Percentiles rank a stretch among this genome's conserved stretches.
Conservation (phyloP, 208 protist species). For the Herpetomonas tarakana region DNA sequence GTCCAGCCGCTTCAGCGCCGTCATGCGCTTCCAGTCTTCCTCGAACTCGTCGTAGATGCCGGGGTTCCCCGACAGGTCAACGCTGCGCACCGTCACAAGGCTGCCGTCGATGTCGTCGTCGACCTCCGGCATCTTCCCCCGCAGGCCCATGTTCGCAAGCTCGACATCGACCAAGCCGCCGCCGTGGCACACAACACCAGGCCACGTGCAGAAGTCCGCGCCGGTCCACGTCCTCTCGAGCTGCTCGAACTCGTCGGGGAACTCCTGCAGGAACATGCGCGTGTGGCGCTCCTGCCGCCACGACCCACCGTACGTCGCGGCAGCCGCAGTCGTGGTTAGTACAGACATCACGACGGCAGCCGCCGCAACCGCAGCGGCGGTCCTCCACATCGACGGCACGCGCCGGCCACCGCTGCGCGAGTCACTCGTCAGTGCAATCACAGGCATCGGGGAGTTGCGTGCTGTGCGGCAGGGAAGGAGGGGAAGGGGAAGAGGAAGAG, state of each 20-base stretch:
- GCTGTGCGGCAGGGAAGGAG: too few relatives aligned
- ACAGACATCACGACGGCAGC: too few relatives aligned
- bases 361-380: too few relatives aligned
- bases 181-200: conserved; percentile 18
- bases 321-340: too few relatives aligned
- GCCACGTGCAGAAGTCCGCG: conserved; percentile 17
- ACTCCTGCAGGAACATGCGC: conserved; percentile 18
- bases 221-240: conserved; percentile 17
- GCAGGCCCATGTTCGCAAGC: conserved; percentile 15
- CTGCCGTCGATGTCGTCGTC: not conserved
- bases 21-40: conserved; percentile 9
- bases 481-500: too few relatives aligned
- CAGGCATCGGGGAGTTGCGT: too few relatives aligned
- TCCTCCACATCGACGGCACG: too few relatives aligned
- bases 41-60: conserved; percentile 13
- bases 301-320: too few relatives aligned
- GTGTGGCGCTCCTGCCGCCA: conserved; percentile 2
- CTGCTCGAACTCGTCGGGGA: conserved; percentile 12
- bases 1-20: conserved; percentile 13
- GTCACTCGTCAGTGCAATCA: too few relatives aligned
- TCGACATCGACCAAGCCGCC: conserved; percentile 16
- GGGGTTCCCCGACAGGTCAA: conserved; percentile 20
- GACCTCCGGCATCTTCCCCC: conserved; percentile 12
- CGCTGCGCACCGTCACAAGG: conserved; percentile 8
- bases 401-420: too few relatives aligned